Conservation (phyloP, 805 yeast species). For the Candida manassasensis region DNA sequence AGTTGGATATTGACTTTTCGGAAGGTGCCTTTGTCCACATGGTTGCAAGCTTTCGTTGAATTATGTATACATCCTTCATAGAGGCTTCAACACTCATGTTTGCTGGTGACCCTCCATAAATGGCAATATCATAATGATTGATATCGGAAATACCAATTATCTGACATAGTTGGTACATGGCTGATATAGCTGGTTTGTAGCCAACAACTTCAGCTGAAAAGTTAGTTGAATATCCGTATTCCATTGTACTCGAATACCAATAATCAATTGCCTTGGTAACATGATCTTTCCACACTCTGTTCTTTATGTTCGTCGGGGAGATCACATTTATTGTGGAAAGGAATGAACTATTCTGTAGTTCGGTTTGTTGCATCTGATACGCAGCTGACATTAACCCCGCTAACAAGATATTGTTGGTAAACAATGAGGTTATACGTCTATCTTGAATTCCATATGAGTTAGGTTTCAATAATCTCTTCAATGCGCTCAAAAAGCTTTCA, state of each 20-base stretch:
- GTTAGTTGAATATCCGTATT: conserved; percentile 3
- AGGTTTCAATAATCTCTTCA: conserved; percentile 55
- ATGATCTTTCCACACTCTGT: conserved; percentile 63
- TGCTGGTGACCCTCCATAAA: conserved; percentile 78
- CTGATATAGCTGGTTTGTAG: conserved; percentile 54
- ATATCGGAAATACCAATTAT: conserved; percentile 56
- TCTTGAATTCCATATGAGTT: conserved; percentile 24
- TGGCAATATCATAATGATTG: conserved; percentile 73
- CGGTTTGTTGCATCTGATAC: conserved; percentile 27
- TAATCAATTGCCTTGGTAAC: conserved; percentile 66
- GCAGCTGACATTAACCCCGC: conserved; percentile 24
- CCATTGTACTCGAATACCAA: conserved; percentile 7
- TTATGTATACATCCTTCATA: conserved; percentile 28
- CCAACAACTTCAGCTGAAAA: conserved; percentile 2
- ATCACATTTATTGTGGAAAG: conserved; percentile 18
- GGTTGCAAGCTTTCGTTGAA: conserved; percentile 27
- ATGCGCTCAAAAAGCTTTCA: conserved; percentile 46
- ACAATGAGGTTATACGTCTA: conserved; percentile 27
- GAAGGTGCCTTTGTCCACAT: conserved; percentile 25
- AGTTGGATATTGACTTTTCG: conserved; percentile 18
- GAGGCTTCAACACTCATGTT: conserved; percentile 51
- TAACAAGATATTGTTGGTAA: conserved; percentile 55
- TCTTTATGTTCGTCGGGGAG: conserved; percentile 21
- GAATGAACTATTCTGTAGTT: conserved; percentile 42
- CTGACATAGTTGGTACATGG: conserved; percentile 70